A percentile compares a stretch with the other conserved stretches of the same genome.
Conservation (phyloP, 2,329 filamentous ascomycete genomes). For the Monilinia laxa region DNA sequence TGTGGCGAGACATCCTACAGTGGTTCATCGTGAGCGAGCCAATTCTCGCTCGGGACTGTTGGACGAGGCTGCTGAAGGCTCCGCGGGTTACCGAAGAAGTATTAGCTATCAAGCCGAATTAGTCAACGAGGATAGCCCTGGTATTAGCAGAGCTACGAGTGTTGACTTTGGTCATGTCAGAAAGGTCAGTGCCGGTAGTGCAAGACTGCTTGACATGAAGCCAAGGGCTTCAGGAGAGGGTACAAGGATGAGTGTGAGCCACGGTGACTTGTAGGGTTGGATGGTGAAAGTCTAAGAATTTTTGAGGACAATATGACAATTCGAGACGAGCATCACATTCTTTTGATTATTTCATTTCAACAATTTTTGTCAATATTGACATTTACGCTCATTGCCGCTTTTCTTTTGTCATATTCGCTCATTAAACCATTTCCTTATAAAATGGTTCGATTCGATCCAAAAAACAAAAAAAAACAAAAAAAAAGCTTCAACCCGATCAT, state of each 20-base stretch:
- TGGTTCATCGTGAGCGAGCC: constrained; percentile 60
- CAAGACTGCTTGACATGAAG: constrained; percentile 68
- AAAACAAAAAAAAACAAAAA: neutral
- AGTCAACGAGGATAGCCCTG: constrained; percentile 25
- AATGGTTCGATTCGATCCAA: constrained; percentile 14
- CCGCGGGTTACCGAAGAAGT: constrained; percentile 28
- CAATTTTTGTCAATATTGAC: constrained; percentile 31
- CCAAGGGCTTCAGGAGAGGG: constrained; percentile 55
- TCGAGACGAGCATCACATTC: constrained; percentile 40
- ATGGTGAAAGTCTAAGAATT: constrained; percentile 20
- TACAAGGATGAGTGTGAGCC: constrained; percentile 42
- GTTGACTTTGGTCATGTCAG: constrained; percentile 64
- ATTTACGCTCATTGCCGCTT: constrained; percentile 40
- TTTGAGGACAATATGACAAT: constrained; percentile 28
- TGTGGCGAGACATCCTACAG: constrained; percentile 52
- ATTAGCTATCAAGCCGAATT: constrained; percentile 29
- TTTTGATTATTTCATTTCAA: constrained; percentile 31
- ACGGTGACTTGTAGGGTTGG: constrained; percentile 19
- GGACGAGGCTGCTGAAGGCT: constrained; percentile 31
- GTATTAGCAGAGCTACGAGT: constrained; percentile 65
- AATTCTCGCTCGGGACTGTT: constrained; percentile 60
- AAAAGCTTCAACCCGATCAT: constrained; percentile 13
- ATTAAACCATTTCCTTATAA: constrained; percentile 41
- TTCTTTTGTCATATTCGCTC: constrained; percentile 34
- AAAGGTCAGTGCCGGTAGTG: constrained; percentile 76